Evolutionary conservation across 176 grass and related monocot genomes (phyloP).

Genomic region (Carex littledalei): DNA sequence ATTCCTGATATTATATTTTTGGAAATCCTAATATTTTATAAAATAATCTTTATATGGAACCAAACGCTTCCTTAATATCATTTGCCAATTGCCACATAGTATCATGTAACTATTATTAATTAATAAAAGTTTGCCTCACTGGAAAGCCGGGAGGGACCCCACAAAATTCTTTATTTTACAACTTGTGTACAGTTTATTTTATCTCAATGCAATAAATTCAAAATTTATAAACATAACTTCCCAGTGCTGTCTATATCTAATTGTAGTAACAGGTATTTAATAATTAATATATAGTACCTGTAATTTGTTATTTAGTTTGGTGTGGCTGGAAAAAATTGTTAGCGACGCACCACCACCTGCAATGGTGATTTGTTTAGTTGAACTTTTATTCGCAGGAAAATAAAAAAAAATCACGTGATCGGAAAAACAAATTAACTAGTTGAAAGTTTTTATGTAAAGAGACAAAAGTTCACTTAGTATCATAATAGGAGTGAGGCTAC

Average conservation of each 20-base stretch:
- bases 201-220: not conserved
- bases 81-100: not conserved
- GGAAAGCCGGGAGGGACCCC: not conserved
- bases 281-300: not conserved
- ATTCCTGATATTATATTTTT: too few relatives aligned
- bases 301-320: not conserved
- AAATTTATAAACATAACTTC: not conserved
- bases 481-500: too few relatives aligned
- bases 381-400: not conserved
- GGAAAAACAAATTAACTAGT: too few relatives aligned
- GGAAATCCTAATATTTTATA: too few relatives aligned
- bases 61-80: not conserved
- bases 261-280: conserved; percentile 2
- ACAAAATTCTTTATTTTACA: not conserved
- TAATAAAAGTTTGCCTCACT: not conserved
- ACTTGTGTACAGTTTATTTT: not conserved
- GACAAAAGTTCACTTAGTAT: not conserved
- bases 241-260: not conserved
- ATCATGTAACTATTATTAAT: not conserved
- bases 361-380: not conserved
- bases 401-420: not conserved
- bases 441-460: too few relatives aligned
- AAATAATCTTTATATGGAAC: too few relatives aligned
- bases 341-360: not conserved
- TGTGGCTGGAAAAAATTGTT: conserved; percentile 1